These are phyloP conservation scores for Magnusiomyces fungicola DNA, from an alignment of 1,139 yeast species.

Conservation along the genomic window DNA sequence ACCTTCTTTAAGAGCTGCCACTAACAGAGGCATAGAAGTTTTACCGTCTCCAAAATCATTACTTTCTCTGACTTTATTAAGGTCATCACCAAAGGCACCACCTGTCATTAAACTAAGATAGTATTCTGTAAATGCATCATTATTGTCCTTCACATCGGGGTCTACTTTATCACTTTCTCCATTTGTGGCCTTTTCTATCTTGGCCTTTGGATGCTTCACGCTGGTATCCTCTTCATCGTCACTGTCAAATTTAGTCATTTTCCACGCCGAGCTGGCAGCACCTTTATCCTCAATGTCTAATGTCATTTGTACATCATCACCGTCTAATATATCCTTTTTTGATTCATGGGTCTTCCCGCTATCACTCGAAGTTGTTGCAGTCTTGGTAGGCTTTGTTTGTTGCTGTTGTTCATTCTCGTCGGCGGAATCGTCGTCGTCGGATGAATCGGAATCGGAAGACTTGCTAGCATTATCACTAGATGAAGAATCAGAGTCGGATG, in stretches of 20 bases:
- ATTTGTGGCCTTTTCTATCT: conserved; percentile 9
- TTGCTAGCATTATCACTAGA: background rate
- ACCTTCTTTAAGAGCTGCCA: conserved; percentile 34
- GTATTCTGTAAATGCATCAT: conserved; percentile 27
- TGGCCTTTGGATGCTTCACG: conserved; percentile 11
- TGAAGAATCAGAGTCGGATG: conserved; percentile 23
- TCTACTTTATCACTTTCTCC: conserved; percentile 2
- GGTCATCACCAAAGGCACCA: conserved; percentile 34
- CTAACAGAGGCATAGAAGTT: conserved; percentile 28
- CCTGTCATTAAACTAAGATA: conserved; percentile 31
- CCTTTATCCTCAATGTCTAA: conserved; percentile 11
- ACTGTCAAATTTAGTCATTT: background rate
- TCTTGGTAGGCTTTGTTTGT: background rate
- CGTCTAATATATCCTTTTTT: background rate
- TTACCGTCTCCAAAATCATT: conserved; percentile 31
- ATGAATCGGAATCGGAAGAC: conserved; percentile 5
- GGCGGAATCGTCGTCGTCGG: conserved; percentile 1
- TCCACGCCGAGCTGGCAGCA: background rate
- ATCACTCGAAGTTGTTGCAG: background rate
- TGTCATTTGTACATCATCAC: conserved; percentile 9
- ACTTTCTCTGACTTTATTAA: conserved; percentile 32
- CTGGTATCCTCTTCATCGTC: background rate
- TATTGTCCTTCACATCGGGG: conserved; percentile 12
- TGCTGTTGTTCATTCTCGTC: background rate
- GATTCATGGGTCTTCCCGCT: background rate